These are phyloP conservation scores for Borealophlyctis nickersoniae DNA, from an alignment of 192 early-diverging fungal genomes.

Conservation along the genomic window DNA sequence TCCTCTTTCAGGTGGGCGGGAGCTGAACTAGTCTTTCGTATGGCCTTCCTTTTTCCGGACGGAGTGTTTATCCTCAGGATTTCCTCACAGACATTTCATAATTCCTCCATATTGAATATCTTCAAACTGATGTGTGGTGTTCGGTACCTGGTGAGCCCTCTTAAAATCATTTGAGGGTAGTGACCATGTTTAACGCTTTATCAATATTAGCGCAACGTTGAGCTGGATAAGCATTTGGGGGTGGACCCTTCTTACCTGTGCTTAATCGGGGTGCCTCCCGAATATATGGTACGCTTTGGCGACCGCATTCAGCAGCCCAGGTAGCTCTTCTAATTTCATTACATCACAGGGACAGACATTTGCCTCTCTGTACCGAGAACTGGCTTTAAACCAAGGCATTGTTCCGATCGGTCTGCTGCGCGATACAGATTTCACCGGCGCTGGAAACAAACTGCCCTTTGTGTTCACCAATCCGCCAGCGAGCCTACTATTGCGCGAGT, in stretches of 20 bases:
- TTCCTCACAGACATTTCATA: slow-evolving; percentile 45
- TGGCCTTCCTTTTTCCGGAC: not conserved
- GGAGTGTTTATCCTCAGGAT: not conserved
- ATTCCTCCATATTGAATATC: slow-evolving; percentile 55
- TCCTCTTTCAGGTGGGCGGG: slow-evolving; percentile 42
- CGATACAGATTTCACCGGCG: not conserved
- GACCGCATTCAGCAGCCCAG: not conserved
- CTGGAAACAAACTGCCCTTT: slow-evolving; percentile 62
- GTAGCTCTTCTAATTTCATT: not conserved
- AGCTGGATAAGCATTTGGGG: slow-evolving; percentile 16
- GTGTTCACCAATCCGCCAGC: slow-evolving; percentile 68
- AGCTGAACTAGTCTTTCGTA: not conserved
- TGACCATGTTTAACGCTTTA: not conserved
- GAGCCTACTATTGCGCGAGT: slow-evolving; percentile 45
- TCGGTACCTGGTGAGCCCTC: slow-evolving; percentile 3
- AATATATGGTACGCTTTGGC: slow-evolving; percentile 33
- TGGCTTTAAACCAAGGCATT: slow-evolving; percentile 51
- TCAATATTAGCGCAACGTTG: slow-evolving; percentile 8
- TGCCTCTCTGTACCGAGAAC: slow-evolving; percentile 44
- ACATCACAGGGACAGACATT: slow-evolving; percentile 39
- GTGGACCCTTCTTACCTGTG: slow-evolving; percentile 34
- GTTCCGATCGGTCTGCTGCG: slow-evolving; percentile 53
- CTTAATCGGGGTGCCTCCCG: slow-evolving; percentile 41
- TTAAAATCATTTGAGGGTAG: too few species aligned
- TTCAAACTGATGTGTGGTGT: slow-evolving; percentile 65